Evolutionary conservation across 108 stramenopile species (phyloP).

Genomic region (Skeletonema potamos): DNA sequence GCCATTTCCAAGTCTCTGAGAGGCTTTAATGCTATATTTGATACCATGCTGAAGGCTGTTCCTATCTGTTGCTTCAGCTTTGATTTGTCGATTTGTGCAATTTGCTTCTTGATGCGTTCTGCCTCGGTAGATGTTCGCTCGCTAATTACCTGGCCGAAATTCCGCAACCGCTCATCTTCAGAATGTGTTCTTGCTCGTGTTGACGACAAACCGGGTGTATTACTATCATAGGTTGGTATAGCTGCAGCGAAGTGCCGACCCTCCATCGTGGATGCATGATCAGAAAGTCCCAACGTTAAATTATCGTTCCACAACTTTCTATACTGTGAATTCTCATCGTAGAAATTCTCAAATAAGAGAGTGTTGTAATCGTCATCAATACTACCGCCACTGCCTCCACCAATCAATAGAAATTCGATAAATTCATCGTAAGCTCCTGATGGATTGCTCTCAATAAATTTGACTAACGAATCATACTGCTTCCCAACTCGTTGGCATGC

Average conservation of each 20-base stretch:
- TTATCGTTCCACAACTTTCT: conserved; percentile 69
- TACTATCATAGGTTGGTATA: not conserved
- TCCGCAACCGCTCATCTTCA: not conserved
- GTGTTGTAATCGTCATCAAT: conserved; percentile 44
- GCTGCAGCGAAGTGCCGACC: conserved; percentile 32
- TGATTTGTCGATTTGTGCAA: conserved; percentile 20
- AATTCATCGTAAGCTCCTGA: conserved; percentile 72
- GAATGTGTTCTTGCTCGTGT: not conserved
- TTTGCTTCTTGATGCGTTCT: conserved; percentile 27
- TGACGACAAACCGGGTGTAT: not conserved
- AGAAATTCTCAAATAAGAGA: conserved; percentile 46
- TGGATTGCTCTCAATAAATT: conserved; percentile 29
- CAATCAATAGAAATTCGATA: conserved; percentile 49
- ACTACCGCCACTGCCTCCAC: conserved; percentile 9
- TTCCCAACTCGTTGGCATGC: conserved; percentile 25
- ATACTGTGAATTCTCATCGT: conserved; percentile 63
- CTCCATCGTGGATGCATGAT: conserved; percentile 7
- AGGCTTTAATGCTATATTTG: not conserved
- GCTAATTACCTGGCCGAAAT: not conserved
- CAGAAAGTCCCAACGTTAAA: conserved; percentile 27
- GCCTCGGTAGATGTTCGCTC: conserved; percentile 10
- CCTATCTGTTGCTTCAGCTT: conserved; percentile 22
- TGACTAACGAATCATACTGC: conserved; percentile 29
- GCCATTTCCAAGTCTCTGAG: conserved; percentile 32
- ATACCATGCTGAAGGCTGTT: conserved; percentile 10